A percentile compares a stretch with the other conserved stretches of the same genome.
phyloP scores from a whole-genome alignment of 768 basidiomycete genomes.

The Termitomyces sp. region DNA sequence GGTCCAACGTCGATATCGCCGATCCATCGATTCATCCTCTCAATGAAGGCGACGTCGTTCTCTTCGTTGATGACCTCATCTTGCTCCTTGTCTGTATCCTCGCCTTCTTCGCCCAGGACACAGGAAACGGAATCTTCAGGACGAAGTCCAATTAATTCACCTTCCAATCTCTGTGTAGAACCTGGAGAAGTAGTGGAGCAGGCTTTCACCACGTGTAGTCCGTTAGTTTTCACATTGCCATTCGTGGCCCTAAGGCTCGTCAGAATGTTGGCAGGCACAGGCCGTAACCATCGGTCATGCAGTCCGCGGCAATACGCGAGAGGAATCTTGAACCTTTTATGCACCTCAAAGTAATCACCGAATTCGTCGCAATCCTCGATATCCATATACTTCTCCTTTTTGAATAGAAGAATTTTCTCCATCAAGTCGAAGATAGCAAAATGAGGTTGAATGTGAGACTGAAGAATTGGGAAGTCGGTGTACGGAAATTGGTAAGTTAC shows the following conservation, averaged over 20 bases:
- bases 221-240: neutral
- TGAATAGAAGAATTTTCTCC: neutral
- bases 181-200: neutral
- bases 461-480: neutral
- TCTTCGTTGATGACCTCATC: neutral
- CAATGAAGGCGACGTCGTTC: neutral
- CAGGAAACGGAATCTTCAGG: neutral
- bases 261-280: neutral
- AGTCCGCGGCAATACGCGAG: neutral
- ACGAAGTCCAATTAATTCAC: neutral
- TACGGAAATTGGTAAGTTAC: neutral
- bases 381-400: neutral
- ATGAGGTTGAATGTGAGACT: too few species aligned
- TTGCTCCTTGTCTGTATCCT: neutral
- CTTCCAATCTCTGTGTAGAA: neutral
- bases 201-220: neutral
- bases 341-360: neutral
- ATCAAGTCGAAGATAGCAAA: too few species aligned
- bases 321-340: neutral
- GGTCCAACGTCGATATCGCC: neutral
- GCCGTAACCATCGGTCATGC: neutral
- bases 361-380: neutral
- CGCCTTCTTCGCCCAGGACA: neutral
- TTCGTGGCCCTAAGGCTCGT: neutral
- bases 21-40: neutral